Percentiles rank a stretch among this genome's conserved stretches.
Evolutionary conservation across 352 stramenopile species (phyloP).

Genomic region (Globisporangium ultimum): DNA sequence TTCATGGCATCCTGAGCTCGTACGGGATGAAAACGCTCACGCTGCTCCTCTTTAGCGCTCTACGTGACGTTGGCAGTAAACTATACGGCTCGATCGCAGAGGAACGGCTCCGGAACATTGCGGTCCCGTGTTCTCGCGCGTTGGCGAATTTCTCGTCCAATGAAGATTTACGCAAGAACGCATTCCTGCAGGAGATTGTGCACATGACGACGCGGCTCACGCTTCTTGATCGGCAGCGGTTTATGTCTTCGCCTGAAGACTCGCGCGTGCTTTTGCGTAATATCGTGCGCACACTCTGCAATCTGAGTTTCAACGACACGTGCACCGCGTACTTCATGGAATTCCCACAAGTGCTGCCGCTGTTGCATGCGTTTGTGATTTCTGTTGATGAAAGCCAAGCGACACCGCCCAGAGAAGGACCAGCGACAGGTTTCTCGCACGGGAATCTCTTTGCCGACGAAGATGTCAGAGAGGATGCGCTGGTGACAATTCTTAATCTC

Average conservation of each 20-base stretch:
- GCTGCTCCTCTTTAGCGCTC: constrained; percentile 37
- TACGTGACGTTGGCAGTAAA: constrained; percentile 45
- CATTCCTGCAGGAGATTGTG: constrained; percentile 53
- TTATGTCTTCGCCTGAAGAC: constrained; percentile 18
- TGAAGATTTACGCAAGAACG: constrained; percentile 42
- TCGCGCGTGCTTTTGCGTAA: constrained; percentile 47
- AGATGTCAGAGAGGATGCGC: constrained; percentile 60
- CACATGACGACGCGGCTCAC: constrained; percentile 45
- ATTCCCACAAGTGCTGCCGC: constrained; percentile 47
- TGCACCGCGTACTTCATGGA: constrained; percentile 54
- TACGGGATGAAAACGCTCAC: constrained; percentile 51
- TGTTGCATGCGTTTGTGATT: constrained; percentile 38
- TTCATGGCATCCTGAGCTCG: constrained; percentile 43
- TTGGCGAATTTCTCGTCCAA: constrained; percentile 75
- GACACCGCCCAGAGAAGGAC: background rate
- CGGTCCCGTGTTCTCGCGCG: constrained; percentile 47
- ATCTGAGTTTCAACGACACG: constrained; percentile 57
- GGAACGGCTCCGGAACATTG: constrained; percentile 40
- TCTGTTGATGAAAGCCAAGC: background rate
- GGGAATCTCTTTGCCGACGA: constrained; percentile 18
- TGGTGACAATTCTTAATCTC: constrained; percentile 65
- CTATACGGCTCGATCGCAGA: constrained; percentile 29
- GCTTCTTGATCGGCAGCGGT: constrained; percentile 36
- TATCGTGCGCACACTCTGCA: constrained; percentile 48
- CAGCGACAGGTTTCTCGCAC: background rate